Conservation (phyloP, 2,329 filamentous ascomycete species). For the Cytospora schulzeri region DNA sequence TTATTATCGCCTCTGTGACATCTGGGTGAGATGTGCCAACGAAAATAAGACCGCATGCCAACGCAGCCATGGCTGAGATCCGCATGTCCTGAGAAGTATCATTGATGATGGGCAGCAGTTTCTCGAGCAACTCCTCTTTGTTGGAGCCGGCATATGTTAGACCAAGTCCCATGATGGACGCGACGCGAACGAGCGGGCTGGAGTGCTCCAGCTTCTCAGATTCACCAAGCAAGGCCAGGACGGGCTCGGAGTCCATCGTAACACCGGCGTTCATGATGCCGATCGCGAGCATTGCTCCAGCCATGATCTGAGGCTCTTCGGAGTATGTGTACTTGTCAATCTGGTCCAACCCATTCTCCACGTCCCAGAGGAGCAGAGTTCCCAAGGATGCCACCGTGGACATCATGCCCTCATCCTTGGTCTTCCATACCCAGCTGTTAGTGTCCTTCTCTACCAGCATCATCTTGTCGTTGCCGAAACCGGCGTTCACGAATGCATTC, state of each 20-base stretch:
- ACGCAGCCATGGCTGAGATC: constrained; percentile 91
- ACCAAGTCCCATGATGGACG: constrained; percentile 94
- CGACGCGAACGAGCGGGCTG: constrained; percentile 75
- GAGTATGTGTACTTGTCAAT: constrained; percentile 94
- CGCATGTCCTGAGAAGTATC: constrained; percentile 90
- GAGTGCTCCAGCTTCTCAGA: constrained; percentile 77
- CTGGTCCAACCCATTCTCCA: constrained; percentile 87
- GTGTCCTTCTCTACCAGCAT: constrained; percentile 91
- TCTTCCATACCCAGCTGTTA: constrained; percentile 98
- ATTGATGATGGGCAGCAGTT: constrained; percentile 82
- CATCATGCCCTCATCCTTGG: constrained; percentile 96
- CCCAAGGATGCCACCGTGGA: constrained; percentile 94
- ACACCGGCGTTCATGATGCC: constrained; percentile 96
- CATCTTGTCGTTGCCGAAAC: constrained; percentile 95
- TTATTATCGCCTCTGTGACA: constrained; percentile 88
- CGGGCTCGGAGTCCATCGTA: constrained; percentile 84
- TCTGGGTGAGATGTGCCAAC: constrained; percentile 91
- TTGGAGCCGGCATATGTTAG: constrained; percentile 93
- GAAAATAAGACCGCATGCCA: constrained; percentile 87
- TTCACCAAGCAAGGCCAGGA: constrained; percentile 82
- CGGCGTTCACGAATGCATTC: constrained; percentile 95
- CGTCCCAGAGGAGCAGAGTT: constrained; percentile 89
- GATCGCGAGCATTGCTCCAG: constrained; percentile 88
- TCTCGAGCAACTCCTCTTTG: constrained; percentile 83
- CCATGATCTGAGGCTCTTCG: constrained; percentile 78